A percentile compares a stretch with the other conserved stretches of the same genome.
Evolutionary conservation across 768 basidiomycete species (phyloP).

Genomic region (Lactifluus pinguis): DNA sequence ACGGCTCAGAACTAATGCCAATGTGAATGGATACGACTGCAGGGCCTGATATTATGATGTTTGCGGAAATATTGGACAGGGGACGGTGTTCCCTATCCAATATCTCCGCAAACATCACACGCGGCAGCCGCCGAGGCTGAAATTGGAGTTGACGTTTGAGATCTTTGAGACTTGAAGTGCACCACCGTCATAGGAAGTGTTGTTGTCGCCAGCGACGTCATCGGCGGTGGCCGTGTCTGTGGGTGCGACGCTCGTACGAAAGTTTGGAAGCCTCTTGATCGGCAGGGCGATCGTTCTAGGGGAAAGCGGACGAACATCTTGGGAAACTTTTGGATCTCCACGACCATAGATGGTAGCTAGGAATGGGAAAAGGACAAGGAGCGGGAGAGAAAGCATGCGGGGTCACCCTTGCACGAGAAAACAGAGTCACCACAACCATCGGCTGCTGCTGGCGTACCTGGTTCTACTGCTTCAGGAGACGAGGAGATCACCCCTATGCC

Average conservation of each 20-base stretch:
- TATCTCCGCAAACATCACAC: no score
- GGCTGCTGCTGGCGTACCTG: neutral
- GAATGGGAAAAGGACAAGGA: slow-evolving; percentile 19
- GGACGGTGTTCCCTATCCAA: neutral
- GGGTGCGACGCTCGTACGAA: slow-evolving; percentile 23
- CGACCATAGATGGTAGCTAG: slow-evolving; percentile 4
- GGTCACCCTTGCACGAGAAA: slow-evolving; percentile 20
- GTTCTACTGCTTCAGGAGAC: neutral
- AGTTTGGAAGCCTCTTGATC: slow-evolving; percentile 14
- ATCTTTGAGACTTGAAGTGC: slow-evolving; percentile 7
- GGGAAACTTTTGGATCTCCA: slow-evolving; percentile 6
- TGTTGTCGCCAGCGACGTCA: slow-evolving; percentile 9
- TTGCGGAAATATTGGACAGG: slow-evolving; percentile 34
- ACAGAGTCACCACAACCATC: neutral
- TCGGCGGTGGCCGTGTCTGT: neutral
- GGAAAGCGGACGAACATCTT: slow-evolving; percentile 16
- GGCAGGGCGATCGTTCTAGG: slow-evolving; percentile 17
- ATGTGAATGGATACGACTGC: slow-evolving; percentile 34
- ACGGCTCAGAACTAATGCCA: neutral
- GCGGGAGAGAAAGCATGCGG: slow-evolving; percentile 23
- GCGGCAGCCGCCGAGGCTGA: slow-evolving; percentile 8
- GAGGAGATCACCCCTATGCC: neutral
- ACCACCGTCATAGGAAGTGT: slow-evolving; percentile 7
- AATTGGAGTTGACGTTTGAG: slow-evolving; percentile 21
- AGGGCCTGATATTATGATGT: slow-evolving; percentile 53